Evolutionary conservation across 1,284 basidiomycete species (phyloP), one percentile per base, ranked within the genome.

Genomic region (Moniliella sp.): DNA sequence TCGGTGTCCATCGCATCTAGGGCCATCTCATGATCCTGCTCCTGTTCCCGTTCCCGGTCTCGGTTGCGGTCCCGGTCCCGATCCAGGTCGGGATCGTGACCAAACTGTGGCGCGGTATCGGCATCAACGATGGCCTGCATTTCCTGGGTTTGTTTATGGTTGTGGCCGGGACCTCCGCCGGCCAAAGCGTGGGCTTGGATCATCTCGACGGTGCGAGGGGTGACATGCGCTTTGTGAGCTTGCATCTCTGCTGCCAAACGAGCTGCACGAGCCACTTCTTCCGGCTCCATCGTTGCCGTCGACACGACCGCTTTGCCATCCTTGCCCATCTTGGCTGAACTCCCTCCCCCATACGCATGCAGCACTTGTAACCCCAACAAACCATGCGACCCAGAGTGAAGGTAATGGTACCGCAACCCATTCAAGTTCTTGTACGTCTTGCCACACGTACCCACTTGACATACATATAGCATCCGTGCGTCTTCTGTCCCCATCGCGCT

Each of bases 371-470:
- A 36, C 15, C 58, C 45, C 64, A 63, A 19, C 46, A 50, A 5
- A 62, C 61, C 37, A 62, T 94, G 88, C 34, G 86, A 83, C 10
- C 88, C 86, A 18, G 79, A 81, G 63, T 94, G 86, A 57, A 86
- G 77, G 62, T 93, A 94, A 64, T 97, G 86, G 50, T 97, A 94
- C 53, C 78, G 65, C 62, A 50, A 35, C 9, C 57, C 57, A 35
- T 57, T 58, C 28, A 60, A 37, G 37, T 94, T 93, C 70, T 93
- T 86, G 67, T 94, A 97, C 49, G 88, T 65, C 61, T 91, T 73
- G 52, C 74, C 75, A 61, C 88, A 97, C 18, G 53, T 57, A 27
- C 61, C 63, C 7, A 57, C 54, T 33, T 57, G 54, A 39, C 54
- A 57, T 15, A 57, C 46, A 39, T 57, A 57, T 19, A 34, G 31